Evolutionary conservation across 768 basidiomycete species (phyloP), one percentile per base, ranked within the genome.

Genomic region (Trametes gibbosa): DNA sequence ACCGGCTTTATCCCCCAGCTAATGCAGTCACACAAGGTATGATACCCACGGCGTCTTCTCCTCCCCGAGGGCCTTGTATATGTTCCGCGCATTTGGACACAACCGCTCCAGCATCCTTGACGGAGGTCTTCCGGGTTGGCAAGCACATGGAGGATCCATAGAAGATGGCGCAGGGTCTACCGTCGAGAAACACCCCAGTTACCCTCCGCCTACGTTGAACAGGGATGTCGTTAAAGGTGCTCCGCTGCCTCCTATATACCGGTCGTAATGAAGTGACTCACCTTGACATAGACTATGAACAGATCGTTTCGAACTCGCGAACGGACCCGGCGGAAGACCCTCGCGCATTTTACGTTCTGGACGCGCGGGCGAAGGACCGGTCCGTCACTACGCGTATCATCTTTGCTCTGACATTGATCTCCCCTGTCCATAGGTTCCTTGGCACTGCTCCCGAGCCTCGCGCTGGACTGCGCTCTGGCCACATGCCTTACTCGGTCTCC

Each of bases 71-170:
- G 92, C 93, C 1, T 80, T 95, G 43, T 98, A 91, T 78, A 98
- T 92, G 79, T 97, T 98, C 81, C 84, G 90, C 74, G 81, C 89
- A 23, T 94, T 97, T 73, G 92, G 92, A 8, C 97, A 99, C 72
- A 73, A 79, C 32, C 86, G 86, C 43, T 92, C 94, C 8, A 92
- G 90, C 61, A 81, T 98, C 12, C 79, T 99, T 16, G 85, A 98
- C 71, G 97, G 97, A n/a, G 96, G 95, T 19, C 81, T 98, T 13
- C 92, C 91, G 32, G 76, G 82, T 40, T 96, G 92, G 91, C 77
- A 84, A 58, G 80, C 79, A 29, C 85, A 89, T 68, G 85, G 86
- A 19, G 74, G 81, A 16, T 75, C 79, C n/a, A 67, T 83, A 10
- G 86, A 84, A 49, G 67, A 68, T 23, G 73, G 75, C 6, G 55